These are phyloP conservation scores for Rosa rugosa DNA, from an alignment of 306 rosid species.

Conservation along the genomic window DNA sequence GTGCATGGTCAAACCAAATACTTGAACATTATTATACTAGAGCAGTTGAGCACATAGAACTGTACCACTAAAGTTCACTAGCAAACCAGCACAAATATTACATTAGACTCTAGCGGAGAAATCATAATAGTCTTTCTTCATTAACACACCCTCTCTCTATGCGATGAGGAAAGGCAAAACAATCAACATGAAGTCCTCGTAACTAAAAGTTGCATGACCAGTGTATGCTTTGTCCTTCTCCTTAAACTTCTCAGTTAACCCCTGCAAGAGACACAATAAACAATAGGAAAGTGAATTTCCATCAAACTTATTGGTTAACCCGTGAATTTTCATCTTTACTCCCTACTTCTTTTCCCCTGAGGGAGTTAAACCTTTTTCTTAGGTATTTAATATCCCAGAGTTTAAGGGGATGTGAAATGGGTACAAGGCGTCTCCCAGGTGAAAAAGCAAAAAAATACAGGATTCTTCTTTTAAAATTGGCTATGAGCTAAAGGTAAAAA, in stretches of 20 bases:
- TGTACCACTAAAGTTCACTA: background rate
- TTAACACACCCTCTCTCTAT: conserved; percentile 37
- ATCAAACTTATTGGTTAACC: background rate
- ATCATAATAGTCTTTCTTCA: background rate
- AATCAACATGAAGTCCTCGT: conserved; percentile 90
- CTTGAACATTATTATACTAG: background rate
- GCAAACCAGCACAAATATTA: background rate
- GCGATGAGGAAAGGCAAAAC: conserved; percentile 88
- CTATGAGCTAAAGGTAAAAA: background rate
- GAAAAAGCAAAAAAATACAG: background rate
- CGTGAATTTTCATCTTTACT: background rate
- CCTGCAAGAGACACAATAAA: conserved; percentile 41
- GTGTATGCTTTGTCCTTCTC: conserved; percentile 73
- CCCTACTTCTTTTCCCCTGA: background rate
- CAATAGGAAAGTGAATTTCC: background rate
- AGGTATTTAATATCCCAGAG: background rate
- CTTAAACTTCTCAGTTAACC: conserved; percentile 89
- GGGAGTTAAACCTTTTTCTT: background rate
- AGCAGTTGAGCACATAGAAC: background rate
- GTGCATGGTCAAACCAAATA: background rate
- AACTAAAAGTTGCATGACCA: conserved; percentile 76
- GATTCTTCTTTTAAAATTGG: background rate
- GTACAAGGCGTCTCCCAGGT: background rate
- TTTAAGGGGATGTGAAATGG: background rate
- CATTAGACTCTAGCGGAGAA: background rate